Evolutionary conservation across 768 basidiomycete genomes (phyloP), one percentile per base, ranked within the genome.

Genomic region (Phanerochaete sordida): DNA sequence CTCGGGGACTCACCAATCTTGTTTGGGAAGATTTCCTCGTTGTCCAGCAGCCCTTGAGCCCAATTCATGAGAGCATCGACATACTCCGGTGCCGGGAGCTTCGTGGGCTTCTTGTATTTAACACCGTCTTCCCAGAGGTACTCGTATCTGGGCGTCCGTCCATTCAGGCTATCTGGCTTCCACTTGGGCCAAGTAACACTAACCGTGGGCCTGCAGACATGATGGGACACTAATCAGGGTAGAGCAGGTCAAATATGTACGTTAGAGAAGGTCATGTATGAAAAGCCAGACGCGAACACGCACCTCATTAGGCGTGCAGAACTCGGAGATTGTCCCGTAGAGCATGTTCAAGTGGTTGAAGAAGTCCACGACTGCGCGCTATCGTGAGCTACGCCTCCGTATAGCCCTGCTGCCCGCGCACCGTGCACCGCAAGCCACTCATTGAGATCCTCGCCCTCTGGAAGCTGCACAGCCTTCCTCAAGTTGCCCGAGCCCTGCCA

Each of bases 401-500:
- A 49, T 27, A 43, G 19, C 19, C 8, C n/a, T n/a, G 19, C 39
- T 19, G 8, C 21, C 6, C 21, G 64, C 72, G 57, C 64, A 97
- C 97, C 93, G 70, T 99, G 96, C 8, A 99, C 96, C 13, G 97
- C 97, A n/a, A 99, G 86, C 97, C 97, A 99, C 74, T 99, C 97
- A 65, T 95, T 96, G 67, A 86, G 74, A 72, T 99, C 97, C 74
- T 99, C 97, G 39, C 97, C 97, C 65, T 98, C 97, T 0, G 97
- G 97, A 21, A 98, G 80, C 63, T 90, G 86, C 23, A 99, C 97
- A 0, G 97, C 95, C 48, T 91, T 78, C 59, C 95, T 81, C 62
- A 99, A 77, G 76, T 98, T 98, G 7, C 97, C 97, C 9, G 95
- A 98, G 48, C 96, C 95, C 95, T 96, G 58, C 19, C 24, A 21